phyloP scores from a whole-genome alignment of 495 filamentous ascomycete genomes.

The Massariosphaeria phaeospora region DNA sequence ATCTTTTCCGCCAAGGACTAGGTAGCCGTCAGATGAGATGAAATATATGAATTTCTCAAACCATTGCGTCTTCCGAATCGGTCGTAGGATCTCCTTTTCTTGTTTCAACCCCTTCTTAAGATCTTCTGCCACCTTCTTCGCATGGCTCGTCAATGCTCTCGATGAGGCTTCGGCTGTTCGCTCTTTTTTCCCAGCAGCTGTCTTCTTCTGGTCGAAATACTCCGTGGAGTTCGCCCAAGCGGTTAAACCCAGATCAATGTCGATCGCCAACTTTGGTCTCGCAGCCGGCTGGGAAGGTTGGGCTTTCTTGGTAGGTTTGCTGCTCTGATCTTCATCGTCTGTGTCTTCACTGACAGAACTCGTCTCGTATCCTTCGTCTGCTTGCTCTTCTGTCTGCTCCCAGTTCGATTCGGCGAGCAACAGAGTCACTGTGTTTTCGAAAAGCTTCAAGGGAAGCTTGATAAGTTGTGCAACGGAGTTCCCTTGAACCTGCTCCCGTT shows the following conservation, averaged over 20 bases:
- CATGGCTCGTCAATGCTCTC: constrained; percentile 81
- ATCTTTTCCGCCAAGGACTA: constrained; percentile 82
- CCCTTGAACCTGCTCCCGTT: constrained; percentile 70
- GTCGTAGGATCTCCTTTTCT: constrained; percentile 83
- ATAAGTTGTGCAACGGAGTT: constrained; percentile 88
- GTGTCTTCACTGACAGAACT: constrained; percentile 57
- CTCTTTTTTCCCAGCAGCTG: constrained; percentile 77
- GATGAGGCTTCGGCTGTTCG: constrained; percentile 77
- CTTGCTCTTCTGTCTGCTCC: constrained; percentile 55
- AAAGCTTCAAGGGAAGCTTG: constrained; percentile 78
- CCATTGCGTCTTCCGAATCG: constrained; percentile 77
- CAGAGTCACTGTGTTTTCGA: constrained; percentile 83
- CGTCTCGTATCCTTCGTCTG: constrained; percentile 57
- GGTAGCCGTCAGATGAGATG: constrained; percentile 90
- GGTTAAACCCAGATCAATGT: constrained; percentile 75
- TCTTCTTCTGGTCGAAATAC: constrained; percentile 85
- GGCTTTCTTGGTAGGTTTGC: constrained; percentile 41
- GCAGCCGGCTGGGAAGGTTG: constrained; percentile 40
- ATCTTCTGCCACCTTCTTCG: constrained; percentile 79
- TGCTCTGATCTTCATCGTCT: constrained; percentile 21
- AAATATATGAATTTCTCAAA: constrained; percentile 97
- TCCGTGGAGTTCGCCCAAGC: constrained; percentile 84
- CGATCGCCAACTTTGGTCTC: constrained; percentile 56
- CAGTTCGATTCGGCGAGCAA: constrained; percentile 65
- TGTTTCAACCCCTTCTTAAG: constrained; percentile 82